Evolutionary conservation across 768 basidiomycete species (phyloP), one percentile per base, ranked within the genome.

Genomic region (Lentinula edodes): DNA sequence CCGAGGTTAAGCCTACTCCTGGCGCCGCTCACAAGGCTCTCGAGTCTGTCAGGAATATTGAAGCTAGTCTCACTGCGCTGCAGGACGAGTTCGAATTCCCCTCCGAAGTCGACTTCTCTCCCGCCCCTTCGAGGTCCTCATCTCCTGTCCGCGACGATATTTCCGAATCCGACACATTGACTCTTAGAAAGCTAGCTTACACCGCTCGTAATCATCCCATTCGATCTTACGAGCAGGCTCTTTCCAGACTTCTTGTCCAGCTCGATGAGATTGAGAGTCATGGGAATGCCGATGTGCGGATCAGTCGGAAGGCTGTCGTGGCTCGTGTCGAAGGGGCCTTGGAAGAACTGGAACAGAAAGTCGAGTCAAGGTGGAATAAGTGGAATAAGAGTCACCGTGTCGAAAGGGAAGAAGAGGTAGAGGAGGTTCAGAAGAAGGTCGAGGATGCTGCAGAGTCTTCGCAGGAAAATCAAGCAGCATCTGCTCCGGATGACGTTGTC

Each of bases 241-340:
- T 90, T n/a, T 77, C 77, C 55, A 72, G 76, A 43, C 75, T 91
- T 28, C 72, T 91, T 18, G 67, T 76, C 10, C 75, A 78, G 62
- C 76, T 90, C 28, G 89, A 91, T 66, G 78, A 76, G 0, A 76
- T 91, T 34, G 79, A 85, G 36, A 87, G 85, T 64, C 78, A 75
- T 53, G 89, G 89, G 3, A 83, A 86, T 63, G 75, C 75, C 28
- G 75, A 69, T 9, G 74, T 91, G 50, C 70, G 89, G 52, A 70
- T 71, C 20, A 72, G 66, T 58, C 70, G 89, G 64, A 88, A 84
- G 72, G 77, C 76, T 50, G 75, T 85, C 8, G 89, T 89, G 15
- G 68, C 65, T 13, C 68, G 66, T 54, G 81, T 90, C 15, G 89
- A 88, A 75, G 66, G 69, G 28, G 88, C 83, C 43, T 67, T 90